Evolutionary conservation across 2,329 filamentous ascomycete species (phyloP).

Genomic region (Diaporthe batatas): DNA sequence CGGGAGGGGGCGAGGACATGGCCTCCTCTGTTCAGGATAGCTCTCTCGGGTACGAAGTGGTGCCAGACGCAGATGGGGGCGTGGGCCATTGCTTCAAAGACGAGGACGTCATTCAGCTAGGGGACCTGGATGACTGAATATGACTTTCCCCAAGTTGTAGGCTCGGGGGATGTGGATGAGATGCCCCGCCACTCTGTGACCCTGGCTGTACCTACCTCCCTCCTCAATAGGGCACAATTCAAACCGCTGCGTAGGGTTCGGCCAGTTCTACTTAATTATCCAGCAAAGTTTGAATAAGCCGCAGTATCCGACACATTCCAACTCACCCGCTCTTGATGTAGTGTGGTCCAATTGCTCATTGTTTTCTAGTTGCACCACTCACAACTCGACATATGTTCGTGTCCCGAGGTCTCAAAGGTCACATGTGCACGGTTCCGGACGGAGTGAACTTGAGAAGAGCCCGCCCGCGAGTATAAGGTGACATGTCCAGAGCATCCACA

Average conservation of each 20-base stretch:
- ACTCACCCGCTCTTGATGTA: no score
- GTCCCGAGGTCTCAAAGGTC: no score
- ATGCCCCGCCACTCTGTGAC: background rate
- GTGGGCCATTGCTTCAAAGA: constrained; percentile 31
- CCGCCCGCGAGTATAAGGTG: background rate
- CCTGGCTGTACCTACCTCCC: background rate
- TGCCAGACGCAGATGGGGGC: constrained; percentile 46
- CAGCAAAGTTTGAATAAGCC: background rate
- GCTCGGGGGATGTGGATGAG: background rate
- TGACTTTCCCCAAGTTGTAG: background rate
- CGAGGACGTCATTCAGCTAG: constrained; percentile 47
- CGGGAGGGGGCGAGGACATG: constrained; percentile 40
- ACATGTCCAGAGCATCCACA: background rate
- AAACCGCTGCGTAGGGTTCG: background rate
- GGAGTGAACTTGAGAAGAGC: background rate
- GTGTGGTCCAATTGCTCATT: no score
- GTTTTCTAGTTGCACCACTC: background rate
- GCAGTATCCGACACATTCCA: background rate
- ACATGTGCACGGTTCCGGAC: background rate
- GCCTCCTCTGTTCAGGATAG: constrained; percentile 46
- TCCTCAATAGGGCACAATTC: background rate
- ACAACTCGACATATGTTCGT: background rate
- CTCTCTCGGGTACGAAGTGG: constrained; percentile 47
- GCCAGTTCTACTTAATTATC: no score
- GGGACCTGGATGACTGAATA: constrained; percentile 38